A percentile compares a stretch with the other conserved stretches of the same genome.
Conservation (phyloP, 1,284 basidiomycete species). For the Pseudozyma sp. region DNA sequence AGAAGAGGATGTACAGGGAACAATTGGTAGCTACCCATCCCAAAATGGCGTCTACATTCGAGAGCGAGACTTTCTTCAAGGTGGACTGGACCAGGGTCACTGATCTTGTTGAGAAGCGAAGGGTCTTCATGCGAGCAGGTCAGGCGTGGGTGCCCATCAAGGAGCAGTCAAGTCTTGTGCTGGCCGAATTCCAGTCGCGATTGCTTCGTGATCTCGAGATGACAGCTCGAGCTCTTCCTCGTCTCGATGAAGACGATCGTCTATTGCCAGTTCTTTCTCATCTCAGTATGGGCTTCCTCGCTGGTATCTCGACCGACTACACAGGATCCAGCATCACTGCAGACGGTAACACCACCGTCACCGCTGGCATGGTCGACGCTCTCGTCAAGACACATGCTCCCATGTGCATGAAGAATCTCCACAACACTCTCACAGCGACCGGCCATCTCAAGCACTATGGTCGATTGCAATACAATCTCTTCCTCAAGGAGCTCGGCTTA, state of each 20-base stretch:
- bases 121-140: conserved; percentile 82
- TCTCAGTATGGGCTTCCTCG: conserved; percentile 91
- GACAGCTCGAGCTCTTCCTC: conserved; percentile 87
- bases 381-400: conserved; percentile 91
- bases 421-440: conserved; percentile 81
- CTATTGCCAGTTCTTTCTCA: conserved; percentile 91
- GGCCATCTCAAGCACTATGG: conserved; percentile 93
- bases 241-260: conserved; percentile 95
- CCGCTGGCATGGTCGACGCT: conserved; percentile 92
- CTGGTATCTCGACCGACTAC: conserved; percentile 89
- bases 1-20: conserved; percentile 73
- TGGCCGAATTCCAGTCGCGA: conserved; percentile 84
- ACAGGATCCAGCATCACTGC: conserved; percentile 68
- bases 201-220: conserved; percentile 86
- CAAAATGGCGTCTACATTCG: conserved; percentile 68
- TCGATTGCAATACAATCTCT: conserved; percentile 89
- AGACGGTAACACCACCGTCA: conserved; percentile 77
- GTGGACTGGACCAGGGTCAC: conserved; percentile 89
- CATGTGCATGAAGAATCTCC: conserved; percentile 92
- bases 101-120: conserved; percentile 87
- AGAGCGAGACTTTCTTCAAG: conserved; percentile 78
- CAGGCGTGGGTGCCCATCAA: conserved; percentile 88
- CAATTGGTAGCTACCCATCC: conserved; percentile 72
- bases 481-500: conserved; percentile 88
- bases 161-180: conserved; percentile 87